These are phyloP conservation scores for Lactarius trivialis DNA, from an alignment of 768 basidiomycete genomes.

Conservation along the genomic window DNA sequence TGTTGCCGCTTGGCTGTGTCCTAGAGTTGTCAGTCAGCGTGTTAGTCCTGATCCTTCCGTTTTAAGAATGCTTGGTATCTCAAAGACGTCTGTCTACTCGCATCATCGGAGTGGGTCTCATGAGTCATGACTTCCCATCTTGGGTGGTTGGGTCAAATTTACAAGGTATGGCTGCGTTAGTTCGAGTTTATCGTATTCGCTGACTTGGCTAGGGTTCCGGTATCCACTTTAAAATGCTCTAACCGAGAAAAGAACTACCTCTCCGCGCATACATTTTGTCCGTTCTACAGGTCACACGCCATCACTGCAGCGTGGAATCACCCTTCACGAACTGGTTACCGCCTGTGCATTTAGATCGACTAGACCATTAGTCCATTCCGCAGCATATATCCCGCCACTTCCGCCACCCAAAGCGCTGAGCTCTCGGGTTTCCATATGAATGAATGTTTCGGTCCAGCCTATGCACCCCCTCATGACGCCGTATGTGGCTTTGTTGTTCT, in stretches of 20 bases:
- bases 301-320: not conserved
- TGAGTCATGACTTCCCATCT: not conserved
- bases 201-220: not conserved
- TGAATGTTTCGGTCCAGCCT: not conserved
- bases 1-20: not conserved
- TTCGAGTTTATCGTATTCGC: not conserved
- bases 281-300: not conserved
- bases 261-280: not conserved
- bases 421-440: not conserved
- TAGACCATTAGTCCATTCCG: not conserved
- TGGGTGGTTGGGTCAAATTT: not conserved
- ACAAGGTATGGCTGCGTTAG: not conserved
- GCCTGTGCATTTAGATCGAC: not conserved
- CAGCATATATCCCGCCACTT: not conserved
- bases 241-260: not conserved
- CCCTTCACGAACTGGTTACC: not conserved
- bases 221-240: not conserved
- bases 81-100: not conserved
- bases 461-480: not conserved
- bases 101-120: not conserved
- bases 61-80: not conserved
- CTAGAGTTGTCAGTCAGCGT: not conserved
- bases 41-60: not conserved
- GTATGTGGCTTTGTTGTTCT: slow-evolving; percentile 1
- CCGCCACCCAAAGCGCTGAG: not conserved